phyloP scores from a whole-genome alignment of 2,329 filamentous ascomycete species.

The Phaeosphaeria sp. region DNA sequence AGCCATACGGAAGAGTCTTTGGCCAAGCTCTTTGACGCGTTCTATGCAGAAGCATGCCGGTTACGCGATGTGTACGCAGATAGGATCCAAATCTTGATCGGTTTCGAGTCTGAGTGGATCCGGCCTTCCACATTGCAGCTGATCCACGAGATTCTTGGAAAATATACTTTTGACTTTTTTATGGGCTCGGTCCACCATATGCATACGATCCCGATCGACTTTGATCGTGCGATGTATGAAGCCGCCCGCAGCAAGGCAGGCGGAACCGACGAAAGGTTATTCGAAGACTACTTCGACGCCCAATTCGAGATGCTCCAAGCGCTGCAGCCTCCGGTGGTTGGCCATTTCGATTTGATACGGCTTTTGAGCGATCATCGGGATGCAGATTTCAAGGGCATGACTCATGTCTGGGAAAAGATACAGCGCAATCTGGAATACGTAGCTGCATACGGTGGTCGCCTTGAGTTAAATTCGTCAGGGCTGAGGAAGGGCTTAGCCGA shows the following conservation, averaged over 20 bases:
- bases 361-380: conserved; percentile 75
- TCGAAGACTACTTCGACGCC: conserved; percentile 84
- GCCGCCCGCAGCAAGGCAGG: conserved; percentile 63
- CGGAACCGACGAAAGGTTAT: conserved; percentile 69
- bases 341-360: conserved; percentile 92
- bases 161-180: conserved; percentile 82
- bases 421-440: conserved; percentile 76
- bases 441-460: conserved; percentile 74
- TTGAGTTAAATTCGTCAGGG: conserved; percentile 89
- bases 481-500: conserved; percentile 88
- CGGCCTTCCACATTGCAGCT: conserved; percentile 68
- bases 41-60: conserved; percentile 75
- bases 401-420: conserved; percentile 75
- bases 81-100: conserved; percentile 81
- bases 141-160: conserved; percentile 64
- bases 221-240: conserved; percentile 71
- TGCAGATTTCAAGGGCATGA: conserved; percentile 64
- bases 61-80: conserved; percentile 73
- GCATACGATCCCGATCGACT: conserved; percentile 87
- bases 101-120: conserved; percentile 94
- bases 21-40: conserved; percentile 67
- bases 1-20: conserved; percentile 40
- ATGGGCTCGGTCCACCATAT: conserved; percentile 93
- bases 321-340: conserved; percentile 78
- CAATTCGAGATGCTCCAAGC: conserved; percentile 81